Conservation (phyloP, 805 yeast genomes). For the Suhomyces xylopsoci region DNA sequence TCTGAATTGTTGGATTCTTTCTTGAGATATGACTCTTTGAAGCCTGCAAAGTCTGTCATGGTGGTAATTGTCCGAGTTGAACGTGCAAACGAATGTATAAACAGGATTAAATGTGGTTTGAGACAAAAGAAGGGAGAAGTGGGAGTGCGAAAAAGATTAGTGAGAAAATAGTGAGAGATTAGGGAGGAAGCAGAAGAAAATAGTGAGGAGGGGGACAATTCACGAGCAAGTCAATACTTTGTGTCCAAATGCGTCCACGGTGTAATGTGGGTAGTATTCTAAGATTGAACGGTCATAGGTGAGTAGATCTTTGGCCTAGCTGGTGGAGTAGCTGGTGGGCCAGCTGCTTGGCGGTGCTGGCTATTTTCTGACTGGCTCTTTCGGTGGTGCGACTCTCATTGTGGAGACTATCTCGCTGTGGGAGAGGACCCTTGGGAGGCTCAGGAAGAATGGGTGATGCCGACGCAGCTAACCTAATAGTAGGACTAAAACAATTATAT, state of each 20-base stretch:
- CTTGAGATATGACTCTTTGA: slow-evolving; percentile 17
- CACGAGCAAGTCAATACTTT: background rate
- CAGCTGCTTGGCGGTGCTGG: background rate
- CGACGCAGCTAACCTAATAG: background rate
- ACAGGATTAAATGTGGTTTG: background rate
- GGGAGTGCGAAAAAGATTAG: background rate
- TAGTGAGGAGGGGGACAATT: background rate
- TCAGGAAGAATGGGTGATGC: background rate
- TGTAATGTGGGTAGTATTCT: background rate
- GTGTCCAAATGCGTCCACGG: background rate
- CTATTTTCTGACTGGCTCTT: background rate
- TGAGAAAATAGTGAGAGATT: background rate
- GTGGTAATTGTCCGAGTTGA: background rate
- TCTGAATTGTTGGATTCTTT: slow-evolving; percentile 12
- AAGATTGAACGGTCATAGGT: background rate
- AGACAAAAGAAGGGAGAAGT: background rate
- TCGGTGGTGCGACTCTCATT: background rate
- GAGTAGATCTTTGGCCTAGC: background rate
- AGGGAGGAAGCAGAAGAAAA: background rate
- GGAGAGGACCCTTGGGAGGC: background rate
- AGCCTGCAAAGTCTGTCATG: slow-evolving; percentile 13
- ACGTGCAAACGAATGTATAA: background rate
- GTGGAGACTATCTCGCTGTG: background rate
- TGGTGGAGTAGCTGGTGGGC: background rate
- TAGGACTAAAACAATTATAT: no score